These are phyloP conservation scores for Colletotrichum abscissum DNA, from an alignment of 2,329 filamentous ascomycete genomes.

Conservation along the genomic window DNA sequence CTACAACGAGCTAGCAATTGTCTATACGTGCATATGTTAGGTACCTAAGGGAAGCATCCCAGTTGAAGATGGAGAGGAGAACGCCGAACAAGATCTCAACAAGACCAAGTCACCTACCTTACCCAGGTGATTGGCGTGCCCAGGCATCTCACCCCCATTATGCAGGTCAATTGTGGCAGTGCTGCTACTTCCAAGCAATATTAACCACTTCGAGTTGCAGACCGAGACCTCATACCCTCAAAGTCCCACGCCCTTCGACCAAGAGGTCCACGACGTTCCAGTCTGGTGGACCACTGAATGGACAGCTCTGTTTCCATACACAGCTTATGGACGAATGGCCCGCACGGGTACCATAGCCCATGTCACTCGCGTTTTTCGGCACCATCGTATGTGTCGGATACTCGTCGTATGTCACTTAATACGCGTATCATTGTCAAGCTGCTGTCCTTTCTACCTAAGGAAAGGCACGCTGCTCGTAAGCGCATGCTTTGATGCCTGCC, in stretches of 20 bases:
- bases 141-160: conserved; percentile 12
- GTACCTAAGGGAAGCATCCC: background rate
- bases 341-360: background rate
- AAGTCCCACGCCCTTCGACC: background rate
- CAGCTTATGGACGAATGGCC: background rate
- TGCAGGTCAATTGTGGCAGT: conserved; percentile 29
- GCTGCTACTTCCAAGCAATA: conserved; percentile 12
- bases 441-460: conserved; percentile 15
- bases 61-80: background rate
- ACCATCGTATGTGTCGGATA: conserved; percentile 2
- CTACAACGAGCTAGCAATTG: background rate
- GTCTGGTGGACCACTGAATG: background rate
- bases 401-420: conserved; percentile 15
- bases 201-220: conserved; percentile 2
- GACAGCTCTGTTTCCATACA: background rate
- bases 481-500: conserved; percentile 3
- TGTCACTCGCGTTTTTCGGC: background rate
- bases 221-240: background rate
- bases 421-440: conserved; percentile 29
- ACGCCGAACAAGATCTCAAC: background rate
- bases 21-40: no score
- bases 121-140: background rate
- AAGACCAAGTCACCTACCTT: background rate
- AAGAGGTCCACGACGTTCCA: background rate
- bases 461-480: conserved; percentile 5